These are phyloP conservation scores for Clonostachys chloroleuca DNA, from an alignment of 2,329 filamentous ascomycete genomes.

Conservation along the genomic window DNA sequence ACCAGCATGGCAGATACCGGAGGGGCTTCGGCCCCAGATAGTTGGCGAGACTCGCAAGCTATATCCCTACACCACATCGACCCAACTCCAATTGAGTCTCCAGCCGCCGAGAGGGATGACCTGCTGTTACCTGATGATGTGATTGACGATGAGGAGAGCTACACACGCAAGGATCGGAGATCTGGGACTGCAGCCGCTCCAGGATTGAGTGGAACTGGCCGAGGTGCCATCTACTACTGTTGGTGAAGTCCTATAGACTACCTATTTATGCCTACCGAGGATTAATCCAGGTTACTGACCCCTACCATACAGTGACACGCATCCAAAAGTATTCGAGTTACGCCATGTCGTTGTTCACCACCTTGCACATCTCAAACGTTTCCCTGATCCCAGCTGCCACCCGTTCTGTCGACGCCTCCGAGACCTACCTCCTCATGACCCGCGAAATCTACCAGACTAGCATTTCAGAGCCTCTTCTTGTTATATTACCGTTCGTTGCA, in stretches of 20 bases:
- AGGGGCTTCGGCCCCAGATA: too few species aligned
- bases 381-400: conserved; percentile 75
- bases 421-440: conserved; percentile 85
- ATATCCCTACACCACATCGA: conserved; percentile 74
- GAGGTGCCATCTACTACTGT: conserved; percentile 74
- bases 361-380: conserved; percentile 76
- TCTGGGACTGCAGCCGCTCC: conserved; percentile 19
- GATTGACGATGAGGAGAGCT: conserved; percentile 11
- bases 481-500: conserved; percentile 67
- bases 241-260: conserved; percentile 20
- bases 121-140: conserved; percentile 22
- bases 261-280: background rate
- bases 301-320: conserved; percentile 29
- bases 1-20: too few species aligned
- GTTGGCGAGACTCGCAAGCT: conserved; percentile 13
- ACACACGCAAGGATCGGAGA: conserved; percentile 27
- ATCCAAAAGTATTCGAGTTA: conserved; percentile 89
- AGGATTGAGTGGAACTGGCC: conserved; percentile 60
- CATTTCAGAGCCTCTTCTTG: conserved; percentile 72
- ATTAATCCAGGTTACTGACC: background rate
- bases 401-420: conserved; percentile 67
- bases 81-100: conserved; percentile 68
- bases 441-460: conserved; percentile 89
- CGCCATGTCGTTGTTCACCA: conserved; percentile 71
- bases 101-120: conserved; percentile 36